These are phyloP conservation scores for Citrullus amarus DNA, from an alignment of 306 rosid genomes.

Conservation along the genomic window DNA sequence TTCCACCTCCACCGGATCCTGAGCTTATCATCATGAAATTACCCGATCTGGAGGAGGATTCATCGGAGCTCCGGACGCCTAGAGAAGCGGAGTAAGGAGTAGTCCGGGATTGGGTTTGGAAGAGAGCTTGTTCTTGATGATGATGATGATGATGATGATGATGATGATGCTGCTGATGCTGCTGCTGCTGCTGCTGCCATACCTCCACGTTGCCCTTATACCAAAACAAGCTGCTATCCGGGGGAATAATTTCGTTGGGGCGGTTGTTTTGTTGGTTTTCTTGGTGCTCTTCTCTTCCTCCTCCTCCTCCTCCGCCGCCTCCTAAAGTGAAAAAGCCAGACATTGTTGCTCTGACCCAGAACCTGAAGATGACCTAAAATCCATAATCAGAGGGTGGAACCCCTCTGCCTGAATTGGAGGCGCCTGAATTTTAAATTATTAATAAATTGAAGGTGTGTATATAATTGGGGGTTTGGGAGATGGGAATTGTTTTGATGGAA, in stretches of 20 bases:
- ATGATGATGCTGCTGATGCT: constrained; percentile 14
- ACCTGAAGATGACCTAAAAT: constrained; percentile 38
- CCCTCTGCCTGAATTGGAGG: neutral
- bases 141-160: constrained; percentile 17
- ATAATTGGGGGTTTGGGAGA: no score
- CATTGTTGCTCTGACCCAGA: constrained; percentile 38
- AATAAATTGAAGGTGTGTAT: no score
- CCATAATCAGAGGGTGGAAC: constrained; percentile 55
- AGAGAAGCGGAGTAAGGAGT: constrained; percentile 40
- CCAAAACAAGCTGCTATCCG: constrained; percentile 44
- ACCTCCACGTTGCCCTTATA: constrained; percentile 56
- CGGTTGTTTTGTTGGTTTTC: constrained; percentile 9
- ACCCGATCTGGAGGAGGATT: constrained; percentile 50
- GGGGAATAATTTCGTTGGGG: constrained; percentile 24
- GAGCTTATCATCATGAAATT: constrained; percentile 27
- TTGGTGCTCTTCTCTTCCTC: constrained; percentile 20
- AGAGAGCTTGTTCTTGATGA: constrained; percentile 7
- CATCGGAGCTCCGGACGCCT: constrained; percentile 51
- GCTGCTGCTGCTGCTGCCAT: constrained; percentile 49
- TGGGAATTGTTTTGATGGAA: neutral
- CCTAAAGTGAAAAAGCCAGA: constrained; percentile 90
- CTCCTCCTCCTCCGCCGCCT: constrained; percentile 26
- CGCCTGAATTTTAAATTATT: neutral
- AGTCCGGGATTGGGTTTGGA: constrained; percentile 18
- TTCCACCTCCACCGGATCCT: constrained; percentile 30